Evolutionary conservation across 169 alveolate species (phyloP).

Genomic region (Plasmodium ovale): DNA sequence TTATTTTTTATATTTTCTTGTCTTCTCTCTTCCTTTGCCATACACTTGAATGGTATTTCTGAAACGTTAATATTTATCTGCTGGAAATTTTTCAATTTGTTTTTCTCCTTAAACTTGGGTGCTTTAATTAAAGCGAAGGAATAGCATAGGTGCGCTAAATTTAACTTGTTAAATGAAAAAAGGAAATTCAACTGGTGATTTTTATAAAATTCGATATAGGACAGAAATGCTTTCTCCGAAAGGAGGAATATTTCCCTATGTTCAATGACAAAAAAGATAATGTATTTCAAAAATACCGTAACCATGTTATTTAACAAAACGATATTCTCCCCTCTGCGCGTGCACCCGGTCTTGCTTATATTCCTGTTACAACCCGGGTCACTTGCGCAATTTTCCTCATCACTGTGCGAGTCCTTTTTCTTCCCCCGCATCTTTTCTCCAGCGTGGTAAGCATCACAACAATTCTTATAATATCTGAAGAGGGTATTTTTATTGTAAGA

Average conservation of each 20-base stretch:
- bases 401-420: background rate
- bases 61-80: conserved; percentile 14
- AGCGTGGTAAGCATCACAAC: background rate
- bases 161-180: conserved; percentile 51
- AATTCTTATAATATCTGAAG: background rate
- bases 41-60: conserved; percentile 45
- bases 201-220: conserved; percentile 57
- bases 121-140: conserved; percentile 39
- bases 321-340: conserved; percentile 7
- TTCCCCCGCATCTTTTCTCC: background rate
- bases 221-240: conserved; percentile 56
- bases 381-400: background rate
- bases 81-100: conserved; percentile 40
- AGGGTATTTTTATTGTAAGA: background rate
- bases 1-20: conserved; percentile 33
- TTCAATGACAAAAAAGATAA: conserved; percentile 50
- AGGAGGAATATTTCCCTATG: conserved; percentile 45
- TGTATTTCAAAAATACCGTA: conserved; percentile 24
- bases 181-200: conserved; percentile 57
- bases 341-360: background rate
- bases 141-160: conserved; percentile 39
- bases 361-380: background rate
- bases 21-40: conserved; percentile 35
- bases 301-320: conserved; percentile 40
- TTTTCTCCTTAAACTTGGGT: conserved; percentile 52